Evolutionary conservation across 2,329 filamentous ascomycete genomes (phyloP), one percentile per base, ranked within the genome.

Genomic region (Coniochaeta sp.): DNA sequence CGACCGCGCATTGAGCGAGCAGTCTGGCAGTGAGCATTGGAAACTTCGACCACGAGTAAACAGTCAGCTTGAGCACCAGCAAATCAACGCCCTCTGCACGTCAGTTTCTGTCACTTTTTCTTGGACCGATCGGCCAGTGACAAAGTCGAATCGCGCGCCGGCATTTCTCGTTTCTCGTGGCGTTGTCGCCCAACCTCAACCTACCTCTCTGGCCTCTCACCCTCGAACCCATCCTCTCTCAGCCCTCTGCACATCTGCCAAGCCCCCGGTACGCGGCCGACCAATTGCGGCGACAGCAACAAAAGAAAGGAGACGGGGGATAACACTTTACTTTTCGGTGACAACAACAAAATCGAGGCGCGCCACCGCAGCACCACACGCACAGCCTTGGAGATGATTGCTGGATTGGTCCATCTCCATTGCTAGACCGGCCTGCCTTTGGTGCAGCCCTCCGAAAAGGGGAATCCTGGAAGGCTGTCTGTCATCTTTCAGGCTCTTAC

Each of bases 101-200:
- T 32, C n/a, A 22, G 47, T 12, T 52, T 22, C n/a, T n/a, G n/a
- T n/a, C 6, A 36, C 8, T 9, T 56, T 56, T n/a, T 24, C 47
- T 26, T 16, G 47, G 16, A 52, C 24, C 24, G 47, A 52, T 52
- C 47, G 24, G 24, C 47, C 47, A 28, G 38, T 22, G 30, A 56
- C n/a, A 34, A 36, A 34, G 30, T 56, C 30, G n/a, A 36, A 36
- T 56, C 54, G 30, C 54, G 28, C 30, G 54, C 34, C 19, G 54
- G n/a, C 34, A 24, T 38, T 56, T 38, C 30, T 38, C 26, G 24
- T 32, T 16, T 56, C 30, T 38, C 32, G 34, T 17, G 54, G 34
- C 54, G 14, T 34, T 56, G 54, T 56, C 38, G 54, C 54, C 54
- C 54, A 56, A 56, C 54, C 54, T n/a, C n/a, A n/a, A n/a, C n/a